Percentiles rank a stretch among this genome's conserved stretches.
phyloP scores from a whole-genome alignment of 2,329 filamentous ascomycete genomes.

The Botrytis tulipae region DNA sequence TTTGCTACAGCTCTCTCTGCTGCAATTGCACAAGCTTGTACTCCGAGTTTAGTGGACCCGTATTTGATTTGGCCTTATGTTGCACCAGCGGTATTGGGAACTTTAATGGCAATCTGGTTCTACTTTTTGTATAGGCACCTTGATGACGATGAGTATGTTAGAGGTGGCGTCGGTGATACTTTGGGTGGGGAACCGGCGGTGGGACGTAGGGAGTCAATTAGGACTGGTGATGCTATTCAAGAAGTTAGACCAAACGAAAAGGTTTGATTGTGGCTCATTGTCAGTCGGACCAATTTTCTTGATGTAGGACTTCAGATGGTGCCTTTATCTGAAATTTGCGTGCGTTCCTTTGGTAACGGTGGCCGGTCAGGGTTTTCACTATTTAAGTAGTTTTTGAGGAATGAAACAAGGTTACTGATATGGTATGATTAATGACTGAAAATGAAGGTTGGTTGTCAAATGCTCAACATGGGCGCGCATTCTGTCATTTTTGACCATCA shows the following conservation, averaged over 20 bases:
- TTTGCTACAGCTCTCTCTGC: constrained; percentile 62
- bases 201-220: neutral
- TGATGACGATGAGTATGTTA: constrained; percentile 55
- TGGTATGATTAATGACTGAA: neutral
- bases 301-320: neutral
- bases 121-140: constrained; percentile 65
- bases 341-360: neutral
- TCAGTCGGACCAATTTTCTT: neutral
- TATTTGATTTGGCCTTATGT: constrained; percentile 70
- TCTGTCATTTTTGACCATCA: neutral
- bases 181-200: neutral
- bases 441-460: neutral
- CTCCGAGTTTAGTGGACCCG: constrained; percentile 50
- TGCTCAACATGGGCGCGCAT: neutral
- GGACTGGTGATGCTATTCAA: neutral
- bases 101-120: constrained; percentile 60
- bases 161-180: constrained; percentile 11
- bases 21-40: constrained; percentile 26
- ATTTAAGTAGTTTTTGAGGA: neutral
- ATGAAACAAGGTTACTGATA: neutral
- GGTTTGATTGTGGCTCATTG: neutral
- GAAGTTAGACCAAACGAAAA: neutral
- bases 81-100: constrained; percentile 59
- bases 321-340: neutral
- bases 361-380: neutral